Percentiles rank a stretch among this genome's conserved stretches.
Conservation (phyloP, 805 yeast species). For the Wickerhamiella lipophila region DNA sequence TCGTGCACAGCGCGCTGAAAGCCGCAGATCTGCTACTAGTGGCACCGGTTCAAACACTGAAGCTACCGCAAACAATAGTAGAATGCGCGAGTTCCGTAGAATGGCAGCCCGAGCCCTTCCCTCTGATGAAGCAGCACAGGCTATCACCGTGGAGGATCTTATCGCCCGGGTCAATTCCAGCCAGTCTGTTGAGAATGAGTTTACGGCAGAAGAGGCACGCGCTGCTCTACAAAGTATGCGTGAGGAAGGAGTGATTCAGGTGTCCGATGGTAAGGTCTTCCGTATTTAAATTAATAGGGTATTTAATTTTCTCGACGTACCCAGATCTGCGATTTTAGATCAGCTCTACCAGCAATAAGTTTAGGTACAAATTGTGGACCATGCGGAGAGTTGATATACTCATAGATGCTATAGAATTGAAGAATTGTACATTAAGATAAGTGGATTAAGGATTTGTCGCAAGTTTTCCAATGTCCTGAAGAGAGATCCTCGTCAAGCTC, state of each 20-base stretch:
- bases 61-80: constrained; percentile 11
- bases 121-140: constrained; percentile 35
- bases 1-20: constrained; percentile 1
- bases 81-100: constrained; percentile 36
- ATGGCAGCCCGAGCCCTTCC: constrained; percentile 40
- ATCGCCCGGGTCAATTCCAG: constrained; percentile 34
- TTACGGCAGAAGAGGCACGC: constrained; percentile 28
- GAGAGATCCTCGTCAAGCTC: too few species aligned
- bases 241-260: constrained; percentile 29
- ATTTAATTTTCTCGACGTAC: too few species aligned
- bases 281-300: constrained; percentile 13
- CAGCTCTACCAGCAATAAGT: too few species aligned
- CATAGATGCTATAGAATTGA: too few species aligned
- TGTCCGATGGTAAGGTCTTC: constrained; percentile 23
- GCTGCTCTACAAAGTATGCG: constrained; percentile 30
- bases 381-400: too few species aligned
- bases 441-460: too few species aligned
- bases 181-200: constrained; percentile 31
- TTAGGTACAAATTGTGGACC: too few species aligned
- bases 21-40: constrained; percentile 11
- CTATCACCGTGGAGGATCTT: constrained; percentile 31
- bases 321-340: too few species aligned
- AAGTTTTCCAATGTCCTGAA: too few species aligned
- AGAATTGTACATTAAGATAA: too few species aligned
- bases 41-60: neutral